Percentiles rank a stretch among this genome's conserved stretches.
phyloP scores from a whole-genome alignment of 2,329 filamentous ascomycete genomes.

The Rutstroemia sp. region DNA sequence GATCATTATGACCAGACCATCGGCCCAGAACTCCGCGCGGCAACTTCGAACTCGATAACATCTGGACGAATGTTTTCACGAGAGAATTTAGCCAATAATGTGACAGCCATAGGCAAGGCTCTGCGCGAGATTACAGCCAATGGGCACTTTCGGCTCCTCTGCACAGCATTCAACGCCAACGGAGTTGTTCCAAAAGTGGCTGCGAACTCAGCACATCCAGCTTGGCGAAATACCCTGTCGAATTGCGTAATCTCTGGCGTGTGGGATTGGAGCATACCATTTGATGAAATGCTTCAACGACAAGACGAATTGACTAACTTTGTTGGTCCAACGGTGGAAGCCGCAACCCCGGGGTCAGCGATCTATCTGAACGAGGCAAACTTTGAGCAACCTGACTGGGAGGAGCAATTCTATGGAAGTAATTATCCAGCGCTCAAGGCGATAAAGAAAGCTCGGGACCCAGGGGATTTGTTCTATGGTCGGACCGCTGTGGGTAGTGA shows the following conservation, averaged over 20 bases:
- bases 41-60: background rate
- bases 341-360: constrained; percentile 34
- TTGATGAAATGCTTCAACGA: background rate
- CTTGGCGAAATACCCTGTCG: background rate
- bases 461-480: constrained; percentile 38
- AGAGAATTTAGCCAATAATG: background rate
- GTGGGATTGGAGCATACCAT: background rate
- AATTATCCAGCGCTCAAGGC: constrained; percentile 36
- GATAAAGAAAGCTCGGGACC: constrained; percentile 45
- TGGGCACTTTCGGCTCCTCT: background rate
- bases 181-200: background rate
- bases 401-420: constrained; percentile 37
- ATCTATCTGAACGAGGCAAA: constrained; percentile 45
- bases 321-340: constrained; percentile 2
- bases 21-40: background rate
- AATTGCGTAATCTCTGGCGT: background rate
- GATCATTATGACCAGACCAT: background rate
- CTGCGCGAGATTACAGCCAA: background rate
- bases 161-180: background rate
- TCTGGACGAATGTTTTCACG: background rate
- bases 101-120: background rate
- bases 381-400: constrained; percentile 35
- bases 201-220: background rate
- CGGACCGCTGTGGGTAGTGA: constrained; percentile 43
- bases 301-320: background rate